phyloP scores from a whole-genome alignment of 2,329 filamentous ascomycete genomes.

The Monilinia polystroma region DNA sequence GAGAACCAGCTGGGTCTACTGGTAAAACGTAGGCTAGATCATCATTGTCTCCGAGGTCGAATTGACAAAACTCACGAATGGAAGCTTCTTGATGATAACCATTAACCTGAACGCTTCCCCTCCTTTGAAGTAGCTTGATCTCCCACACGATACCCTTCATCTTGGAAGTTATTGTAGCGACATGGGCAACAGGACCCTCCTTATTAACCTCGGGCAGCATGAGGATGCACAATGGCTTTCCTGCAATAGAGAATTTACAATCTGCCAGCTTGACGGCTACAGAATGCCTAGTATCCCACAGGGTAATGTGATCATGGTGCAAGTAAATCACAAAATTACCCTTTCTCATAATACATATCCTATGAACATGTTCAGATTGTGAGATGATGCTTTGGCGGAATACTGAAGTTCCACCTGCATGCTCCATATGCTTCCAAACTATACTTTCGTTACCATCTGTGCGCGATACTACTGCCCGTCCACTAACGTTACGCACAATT shows the following conservation, averaged over 20 bases:
- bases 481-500: conserved; percentile 81
- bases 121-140: conserved; percentile 57
- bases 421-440: conserved; percentile 71
- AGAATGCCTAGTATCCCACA: conserved; percentile 74
- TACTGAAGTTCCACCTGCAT: conserved; percentile 53
- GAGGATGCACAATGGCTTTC: conserved; percentile 77
- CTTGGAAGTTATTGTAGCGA: conserved; percentile 79
- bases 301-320: conserved; percentile 64
- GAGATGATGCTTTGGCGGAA: conserved; percentile 67
- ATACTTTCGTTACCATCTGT: conserved; percentile 77
- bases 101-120: conserved; percentile 28
- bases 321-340: conserved; percentile 81
- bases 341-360: conserved; percentile 74
- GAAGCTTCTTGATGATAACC: conserved; percentile 38
- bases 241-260: conserved; percentile 57
- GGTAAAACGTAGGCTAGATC: conserved; percentile 68
- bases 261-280: conserved; percentile 59
- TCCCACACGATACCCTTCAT: conserved; percentile 83
- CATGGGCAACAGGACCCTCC: conserved; percentile 57
- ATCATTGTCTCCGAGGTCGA: conserved; percentile 62
- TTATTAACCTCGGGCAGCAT: conserved; percentile 64
- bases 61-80: conserved; percentile 67
- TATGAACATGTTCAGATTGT: conserved; percentile 70
- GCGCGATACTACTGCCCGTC: conserved; percentile 75
- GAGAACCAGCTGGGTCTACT: conserved; percentile 80